Evolutionary conservation across 2,329 filamentous ascomycete species (phyloP).

Genomic region (Trichoderma simmonsii): DNA sequence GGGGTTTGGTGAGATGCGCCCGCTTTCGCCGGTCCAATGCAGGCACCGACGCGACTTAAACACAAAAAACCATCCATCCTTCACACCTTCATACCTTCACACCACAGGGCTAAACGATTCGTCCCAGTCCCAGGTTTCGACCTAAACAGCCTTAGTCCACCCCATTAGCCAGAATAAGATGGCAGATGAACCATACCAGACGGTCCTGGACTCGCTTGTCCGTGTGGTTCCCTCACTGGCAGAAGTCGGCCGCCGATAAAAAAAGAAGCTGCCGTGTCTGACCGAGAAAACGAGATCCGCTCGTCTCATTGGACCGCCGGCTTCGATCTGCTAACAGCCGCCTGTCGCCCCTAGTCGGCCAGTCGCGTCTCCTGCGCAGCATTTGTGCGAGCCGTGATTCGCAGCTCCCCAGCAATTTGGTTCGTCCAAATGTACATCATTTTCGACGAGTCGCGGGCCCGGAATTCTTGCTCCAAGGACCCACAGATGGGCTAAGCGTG

Average conservation of each 20-base stretch:
- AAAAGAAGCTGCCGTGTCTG: slow-evolving; percentile 6
- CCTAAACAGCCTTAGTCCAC: background rate
- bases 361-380: slow-evolving; percentile 18
- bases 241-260: background rate
- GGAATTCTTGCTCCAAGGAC: background rate
- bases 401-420: slow-evolving; percentile 14
- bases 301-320: slow-evolving; percentile 8
- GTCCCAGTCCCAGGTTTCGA: background rate
- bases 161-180: background rate
- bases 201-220: background rate
- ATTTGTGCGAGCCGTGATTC: slow-evolving; percentile 16
- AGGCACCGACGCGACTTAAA: slow-evolving; percentile 11
- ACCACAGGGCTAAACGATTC: background rate
- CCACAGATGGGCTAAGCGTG: slow-evolving; percentile 2
- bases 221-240: slow-evolving; percentile 9
- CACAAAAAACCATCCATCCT: background rate
- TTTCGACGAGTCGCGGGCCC: slow-evolving; percentile 18
- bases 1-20: background rate
- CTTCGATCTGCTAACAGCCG: slow-evolving; percentile 11
- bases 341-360: slow-evolving; percentile 16
- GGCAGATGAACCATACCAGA: background rate
- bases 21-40: slow-evolving; percentile 9
- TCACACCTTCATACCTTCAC: background rate
- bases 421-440: slow-evolving; percentile 21
- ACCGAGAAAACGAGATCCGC: slow-evolving; percentile 14